phyloP scores from a whole-genome alignment of 164 flowering plant genomes.

The Chloranthus sessilifolius region DNA sequence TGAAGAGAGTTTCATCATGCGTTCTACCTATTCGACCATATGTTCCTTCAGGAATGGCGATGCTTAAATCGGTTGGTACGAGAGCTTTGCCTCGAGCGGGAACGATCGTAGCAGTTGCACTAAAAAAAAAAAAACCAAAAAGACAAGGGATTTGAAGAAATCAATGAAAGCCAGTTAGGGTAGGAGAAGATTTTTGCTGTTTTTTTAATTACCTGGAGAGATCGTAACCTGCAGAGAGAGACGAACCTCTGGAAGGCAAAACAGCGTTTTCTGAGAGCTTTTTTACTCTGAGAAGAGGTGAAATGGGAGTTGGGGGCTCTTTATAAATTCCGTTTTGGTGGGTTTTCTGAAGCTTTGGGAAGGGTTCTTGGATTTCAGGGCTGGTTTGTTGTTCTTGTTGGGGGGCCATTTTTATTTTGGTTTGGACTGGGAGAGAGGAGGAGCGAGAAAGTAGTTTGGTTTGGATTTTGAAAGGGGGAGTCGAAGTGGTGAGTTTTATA shows the following conservation, averaged over 20 bases:
- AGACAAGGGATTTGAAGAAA: neutral
- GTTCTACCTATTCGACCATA: conserved; percentile 83
- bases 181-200: neutral
- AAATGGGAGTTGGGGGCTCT: neutral
- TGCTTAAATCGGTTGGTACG: conserved; percentile 72
- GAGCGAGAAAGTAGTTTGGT: neutral
- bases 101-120: conserved; percentile 56
- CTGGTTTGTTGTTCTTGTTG: conserved; percentile 1
- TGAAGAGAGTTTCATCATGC: too few relatives aligned
- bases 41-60: conserved; percentile 66
- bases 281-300: conserved; percentile 35
- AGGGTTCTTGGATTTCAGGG: conserved; percentile 35
- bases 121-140: conserved; percentile 11
- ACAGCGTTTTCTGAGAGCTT: conserved; percentile 63
- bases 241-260: conserved; percentile 48
- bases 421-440: neutral
- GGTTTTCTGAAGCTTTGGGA: conserved; percentile 36
- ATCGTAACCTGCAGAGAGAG: conserved; percentile 66
- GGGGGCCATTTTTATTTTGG: conserved; percentile 17
- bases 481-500: too few relatives aligned
- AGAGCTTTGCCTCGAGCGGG: conserved; percentile 80
- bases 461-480: too few relatives aligned
- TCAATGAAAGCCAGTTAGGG: too few relatives aligned
- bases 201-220: conserved; percentile 70
- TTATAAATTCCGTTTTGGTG: conserved; percentile 21